Evolutionary conservation across 2,329 filamentous ascomycete species (phyloP), one percentile per base, ranked within the genome.

Genomic region (Trichoderma harzianum): DNA sequence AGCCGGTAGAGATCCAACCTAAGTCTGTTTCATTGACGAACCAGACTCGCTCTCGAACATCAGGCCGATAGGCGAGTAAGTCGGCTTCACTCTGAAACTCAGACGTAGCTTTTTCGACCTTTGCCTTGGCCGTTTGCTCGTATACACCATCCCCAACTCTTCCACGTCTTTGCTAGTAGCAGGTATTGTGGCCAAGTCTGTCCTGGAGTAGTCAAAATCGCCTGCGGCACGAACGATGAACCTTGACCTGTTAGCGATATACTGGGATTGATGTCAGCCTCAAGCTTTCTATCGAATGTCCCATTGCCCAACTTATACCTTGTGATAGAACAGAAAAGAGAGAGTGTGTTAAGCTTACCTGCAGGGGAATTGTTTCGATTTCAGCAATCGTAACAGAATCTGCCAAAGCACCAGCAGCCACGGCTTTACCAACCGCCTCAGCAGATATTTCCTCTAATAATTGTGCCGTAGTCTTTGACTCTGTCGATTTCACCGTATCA

Each of bases 401-500:
- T 21, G 43, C 10, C 43, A 51, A n/a, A 12, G 43, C 43, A 51
- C 43, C 43, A 12, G 43, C 43, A 6, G 43, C 43, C 10, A 51
- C 43, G n/a, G 43, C 43, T 51, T 21, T 51, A 21, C 21, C 10
- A 51, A 21, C n/a, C 10, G n/a, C 43, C 43, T 51, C 43, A 21
- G 43, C n/a, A 51, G 43, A 51, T 10, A 51, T 51, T 21, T 51
- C n/a, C 43, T 51, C 43, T 1, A 51, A 3, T 12, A 51, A 21
- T 6, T 51, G 43, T 10, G 43, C 5, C n/a, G 10, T 51, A 51
- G n/a, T 51, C n/a, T 51, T 51, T 51, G 43, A 51, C 10, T 51
- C 43, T 51, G 43, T 51, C 43, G 43, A 51, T 51, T 51, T 51
- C 3, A 51, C 43, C n/a, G 43, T 51, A 51, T 51, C 43, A 51